Conservation (phyloP, 345 rosid genomes). For the Aquilaria malaccensis region DNA sequence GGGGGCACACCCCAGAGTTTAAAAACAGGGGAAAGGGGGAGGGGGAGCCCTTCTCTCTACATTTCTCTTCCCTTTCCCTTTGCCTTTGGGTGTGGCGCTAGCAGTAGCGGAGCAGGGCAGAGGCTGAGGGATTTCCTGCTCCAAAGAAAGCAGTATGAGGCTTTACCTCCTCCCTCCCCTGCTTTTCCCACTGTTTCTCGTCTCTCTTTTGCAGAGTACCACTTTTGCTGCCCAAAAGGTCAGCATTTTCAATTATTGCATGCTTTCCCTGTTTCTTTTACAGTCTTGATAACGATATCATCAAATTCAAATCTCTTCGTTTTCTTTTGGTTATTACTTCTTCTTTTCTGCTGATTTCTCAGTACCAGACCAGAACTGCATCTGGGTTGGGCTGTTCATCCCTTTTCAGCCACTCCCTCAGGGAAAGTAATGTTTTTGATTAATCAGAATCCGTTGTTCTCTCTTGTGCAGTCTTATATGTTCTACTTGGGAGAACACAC, state of each 20-base stretch:
- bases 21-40: conserved; percentile 18
- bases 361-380: background rate
- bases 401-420: too few species aligned
- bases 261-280: background rate
- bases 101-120: background rate
- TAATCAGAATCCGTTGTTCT: background rate
- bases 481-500: conserved; percentile 37
- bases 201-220: conserved; percentile 23
- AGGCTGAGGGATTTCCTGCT: background rate
- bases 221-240: conserved; percentile 37
- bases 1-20: conserved; percentile 10
- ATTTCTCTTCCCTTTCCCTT: background rate
- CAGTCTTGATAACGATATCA: background rate
- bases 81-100: background rate
- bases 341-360: background rate
- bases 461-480: conserved; percentile 18
- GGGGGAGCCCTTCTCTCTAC: background rate
- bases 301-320: too few species aligned
- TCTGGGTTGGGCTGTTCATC: background rate
- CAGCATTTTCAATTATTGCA: background rate
- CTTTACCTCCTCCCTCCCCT: conserved; percentile 14
- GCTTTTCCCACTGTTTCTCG: conserved; percentile 10
- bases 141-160: conserved; percentile 37
- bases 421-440: background rate
- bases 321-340: background rate